Evolutionary conservation across 345 rosid species (phyloP).

Genomic region (Lepidium aucheri): DNA sequence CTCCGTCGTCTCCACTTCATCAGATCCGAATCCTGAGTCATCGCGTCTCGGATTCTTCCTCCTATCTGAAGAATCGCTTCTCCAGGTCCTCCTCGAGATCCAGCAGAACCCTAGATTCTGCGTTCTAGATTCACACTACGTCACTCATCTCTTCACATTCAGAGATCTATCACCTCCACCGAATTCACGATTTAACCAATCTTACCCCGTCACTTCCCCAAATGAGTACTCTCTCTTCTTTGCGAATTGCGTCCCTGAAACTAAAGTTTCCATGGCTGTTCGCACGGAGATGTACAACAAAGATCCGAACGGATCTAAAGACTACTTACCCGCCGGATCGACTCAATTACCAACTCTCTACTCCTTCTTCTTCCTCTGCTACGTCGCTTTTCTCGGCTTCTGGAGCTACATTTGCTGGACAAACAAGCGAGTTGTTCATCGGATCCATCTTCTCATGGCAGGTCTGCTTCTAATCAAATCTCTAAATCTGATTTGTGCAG

Average conservation of each 20-base stretch:
- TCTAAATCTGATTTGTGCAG: conserved; percentile 79
- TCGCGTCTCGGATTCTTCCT: conserved; percentile 91
- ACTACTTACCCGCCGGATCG: conserved; percentile 69
- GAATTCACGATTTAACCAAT: conserved; percentile 43
- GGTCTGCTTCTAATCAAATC: conserved; percentile 77
- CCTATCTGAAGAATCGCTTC: conserved; percentile 80
- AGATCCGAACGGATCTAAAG: conserved; percentile 49
- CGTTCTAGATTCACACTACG: conserved; percentile 73
- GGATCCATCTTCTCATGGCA: conserved; percentile 85
- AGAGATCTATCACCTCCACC: conserved; percentile 82
- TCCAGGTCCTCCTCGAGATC: conserved; percentile 74
- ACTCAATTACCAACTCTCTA: conserved; percentile 70
- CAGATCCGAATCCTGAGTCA: conserved; percentile 40
- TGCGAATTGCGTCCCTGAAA: conserved; percentile 77
- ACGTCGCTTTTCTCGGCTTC: conserved; percentile 45
- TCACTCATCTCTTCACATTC: conserved; percentile 57
- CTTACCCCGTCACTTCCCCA: conserved; percentile 61
- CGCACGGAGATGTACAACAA: conserved; percentile 65
- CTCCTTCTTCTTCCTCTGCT: conserved; percentile 45
- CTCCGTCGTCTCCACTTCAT: conserved; percentile 44
- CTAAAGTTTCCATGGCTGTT: conserved; percentile 77
- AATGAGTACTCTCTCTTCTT: conserved; percentile 86
- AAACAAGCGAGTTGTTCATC: conserved; percentile 51
- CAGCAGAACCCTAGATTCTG: conserved; percentile 74
- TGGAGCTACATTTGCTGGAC: conserved; percentile 56